Conservation (phyloP, 2,329 filamentous ascomycete species). For the Colletotrichum tofieldiae region DNA sequence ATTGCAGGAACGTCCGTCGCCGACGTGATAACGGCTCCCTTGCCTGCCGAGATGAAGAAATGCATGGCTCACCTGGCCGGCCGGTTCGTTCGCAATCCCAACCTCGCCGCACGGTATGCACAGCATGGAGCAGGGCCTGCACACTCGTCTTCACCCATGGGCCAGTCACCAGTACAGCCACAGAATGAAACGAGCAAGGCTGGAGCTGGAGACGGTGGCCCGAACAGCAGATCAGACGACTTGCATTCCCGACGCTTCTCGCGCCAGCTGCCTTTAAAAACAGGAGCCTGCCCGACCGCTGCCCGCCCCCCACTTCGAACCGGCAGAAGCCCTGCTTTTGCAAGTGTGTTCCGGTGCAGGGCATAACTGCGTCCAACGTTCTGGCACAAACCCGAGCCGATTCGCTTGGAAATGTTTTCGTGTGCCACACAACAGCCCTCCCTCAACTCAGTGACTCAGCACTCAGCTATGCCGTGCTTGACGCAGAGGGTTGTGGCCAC, state of each 20-base stretch:
- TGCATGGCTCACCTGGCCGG: constrained; percentile 29
- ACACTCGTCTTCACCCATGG: neutral
- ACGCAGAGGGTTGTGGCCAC: constrained; percentile 6
- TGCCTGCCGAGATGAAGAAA: constrained; percentile 40
- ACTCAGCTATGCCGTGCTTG: constrained; percentile 12
- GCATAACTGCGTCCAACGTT: constrained; percentile 1
- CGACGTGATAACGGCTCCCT: constrained; percentile 25
- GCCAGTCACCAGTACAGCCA: constrained; percentile 15
- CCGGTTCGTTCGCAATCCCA: neutral
- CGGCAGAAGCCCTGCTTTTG: constrained; percentile 34
- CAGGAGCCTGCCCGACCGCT: constrained; percentile 1
- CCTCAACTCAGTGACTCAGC: constrained; percentile 17
- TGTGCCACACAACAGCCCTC: constrained; percentile 30
- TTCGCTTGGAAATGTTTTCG: constrained; percentile 5
- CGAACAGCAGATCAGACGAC: constrained; percentile 39
- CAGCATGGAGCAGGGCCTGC: constrained; percentile 4
- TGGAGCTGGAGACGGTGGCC: constrained; percentile 27
- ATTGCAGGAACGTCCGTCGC: constrained; percentile 36
- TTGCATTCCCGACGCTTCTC: constrained; percentile 38
- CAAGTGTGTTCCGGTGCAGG: constrained; percentile 8
- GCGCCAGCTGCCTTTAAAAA: constrained; percentile 35
- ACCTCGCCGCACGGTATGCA: constrained; percentile 9
- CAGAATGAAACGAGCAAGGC: constrained; percentile 41
- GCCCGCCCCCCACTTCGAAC: constrained; percentile 17
- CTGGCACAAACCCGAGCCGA: constrained; percentile 10